These are phyloP conservation scores for Starmerella stigmatis DNA, from an alignment of 805 yeast species.

Conservation along the genomic window DNA sequence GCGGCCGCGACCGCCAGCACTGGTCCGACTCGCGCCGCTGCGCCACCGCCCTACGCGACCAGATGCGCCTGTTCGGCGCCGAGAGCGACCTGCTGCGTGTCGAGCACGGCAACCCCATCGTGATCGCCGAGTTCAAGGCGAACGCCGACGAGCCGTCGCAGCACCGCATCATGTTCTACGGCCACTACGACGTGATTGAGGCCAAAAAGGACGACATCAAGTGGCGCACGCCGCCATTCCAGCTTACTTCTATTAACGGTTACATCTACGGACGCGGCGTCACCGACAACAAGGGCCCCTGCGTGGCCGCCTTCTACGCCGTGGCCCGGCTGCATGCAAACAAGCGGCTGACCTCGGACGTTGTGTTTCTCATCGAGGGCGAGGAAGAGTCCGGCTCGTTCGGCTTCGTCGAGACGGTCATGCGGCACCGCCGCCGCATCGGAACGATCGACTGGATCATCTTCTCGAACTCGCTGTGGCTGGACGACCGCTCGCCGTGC, in stretches of 20 bases:
- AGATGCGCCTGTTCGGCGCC: conserved; percentile 57
- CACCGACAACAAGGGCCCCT: conserved; percentile 90
- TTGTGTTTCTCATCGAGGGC: conserved; percentile 80
- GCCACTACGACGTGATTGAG: conserved; percentile 90
- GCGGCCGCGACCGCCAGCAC: conserved; percentile 55
- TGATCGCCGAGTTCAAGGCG: conserved; percentile 54
- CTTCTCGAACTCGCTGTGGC: conserved; percentile 87
- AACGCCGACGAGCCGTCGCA: conserved; percentile 24
- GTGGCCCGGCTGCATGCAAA: conserved; percentile 58
- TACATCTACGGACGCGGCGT: conserved; percentile 86
- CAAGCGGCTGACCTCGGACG: conserved; percentile 51
- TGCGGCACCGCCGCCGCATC: conserved; percentile 37
- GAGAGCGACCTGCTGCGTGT: conserved; percentile 60
- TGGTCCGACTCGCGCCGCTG: conserved; percentile 77
- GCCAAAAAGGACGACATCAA: conserved; percentile 42
- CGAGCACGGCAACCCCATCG: conserved; percentile 72
- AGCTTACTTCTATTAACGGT: conserved; percentile 67
- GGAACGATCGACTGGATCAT: conserved; percentile 82
- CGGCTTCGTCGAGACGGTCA: conserved; percentile 68
- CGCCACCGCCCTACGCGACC: conserved; percentile 58
- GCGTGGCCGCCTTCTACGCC: conserved; percentile 74
- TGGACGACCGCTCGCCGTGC: conserved; percentile 81
- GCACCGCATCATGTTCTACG: conserved; percentile 69
- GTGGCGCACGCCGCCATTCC: conserved; percentile 77
- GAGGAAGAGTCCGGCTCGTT: conserved; percentile 90